Base-by-base conservation (phyloP, 1,284 basidiomycete genomes). In the Ganoderma multipileum region DNA sequence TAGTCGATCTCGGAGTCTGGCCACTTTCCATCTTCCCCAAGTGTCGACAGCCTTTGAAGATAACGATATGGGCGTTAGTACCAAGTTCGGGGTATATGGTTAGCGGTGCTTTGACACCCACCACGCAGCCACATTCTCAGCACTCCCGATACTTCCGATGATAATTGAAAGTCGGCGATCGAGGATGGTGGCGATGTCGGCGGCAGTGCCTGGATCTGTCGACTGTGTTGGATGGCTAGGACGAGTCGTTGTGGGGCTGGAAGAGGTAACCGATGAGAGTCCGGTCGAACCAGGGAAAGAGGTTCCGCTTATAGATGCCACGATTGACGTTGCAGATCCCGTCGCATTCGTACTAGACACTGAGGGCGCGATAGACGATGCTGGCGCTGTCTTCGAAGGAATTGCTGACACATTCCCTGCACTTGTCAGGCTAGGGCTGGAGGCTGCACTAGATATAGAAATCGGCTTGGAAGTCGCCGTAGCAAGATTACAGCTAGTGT, bases 1-100 rank as follows among this genome's bases (percentile, higher is more conserved):
- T 33, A 36, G 50, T 57, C n/a, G 6, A 28, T 80, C 64, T 87
- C 81, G 7, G 80, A 78, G 64, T 81, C 86, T 0, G 86, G 82
- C 89, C 89, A 90, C 73, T 83, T 85, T 11, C 89, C 89, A 71
- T 87, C 77, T 2, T 80, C 52, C 6, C 79, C 82, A 23, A 88
- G 79, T 9, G 83, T 80, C 6, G 79, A 76, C 28, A 86, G 67
- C 86, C 87, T 88, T 44, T 14, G n/a, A 20, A 5, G 33, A 42
- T 11, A 26, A 26, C 23, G 23, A 26, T 14, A 14, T 23, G 4
- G 4, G 8, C 23, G 1, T 28, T 3, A 50, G 47, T 50, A 12
- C 11, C 47, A 50, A 26, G 14, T 50, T 8, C 23, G 4, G n/a
- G 4, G 47, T 26, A 11, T 11, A 26, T 14, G 47, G 23, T 26